A percentile compares a stretch with the other conserved stretches of the same genome.
Conservation (phyloP, 495 filamentous ascomycete genomes). For the Aspergillus bertholletiae region DNA sequence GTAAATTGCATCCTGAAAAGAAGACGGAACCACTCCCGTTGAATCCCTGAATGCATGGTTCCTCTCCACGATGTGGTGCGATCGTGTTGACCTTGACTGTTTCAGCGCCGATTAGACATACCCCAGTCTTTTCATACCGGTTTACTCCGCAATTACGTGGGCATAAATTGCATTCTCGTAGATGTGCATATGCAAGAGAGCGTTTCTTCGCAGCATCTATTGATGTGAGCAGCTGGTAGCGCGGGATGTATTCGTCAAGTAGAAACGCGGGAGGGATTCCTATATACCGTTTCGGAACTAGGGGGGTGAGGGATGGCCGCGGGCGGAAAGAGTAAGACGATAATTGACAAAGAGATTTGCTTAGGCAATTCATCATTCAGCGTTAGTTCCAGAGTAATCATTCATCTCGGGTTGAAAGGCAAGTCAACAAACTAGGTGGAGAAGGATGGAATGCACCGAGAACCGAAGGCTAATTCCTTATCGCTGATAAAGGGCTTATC, state of each 20-base stretch:
- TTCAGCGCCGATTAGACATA: conserved; percentile 67
- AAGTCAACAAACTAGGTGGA: no score
- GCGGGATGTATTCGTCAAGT: conserved; percentile 67
- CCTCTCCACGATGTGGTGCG: conserved; percentile 56
- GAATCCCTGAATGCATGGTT: conserved; percentile 74
- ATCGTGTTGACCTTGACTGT: conserved; percentile 73
- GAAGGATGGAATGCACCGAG: neutral
- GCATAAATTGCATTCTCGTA: conserved; percentile 73
- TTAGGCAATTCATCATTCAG: conserved; percentile 15
- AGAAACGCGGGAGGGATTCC: conserved; percentile 76
- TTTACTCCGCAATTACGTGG: conserved; percentile 71
- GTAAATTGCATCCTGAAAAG: conserved; percentile 70
- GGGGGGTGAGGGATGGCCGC: conserved; percentile 6
- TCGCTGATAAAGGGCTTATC: conserved; percentile 14
- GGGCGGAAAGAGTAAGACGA: neutral
- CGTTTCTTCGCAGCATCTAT: conserved; percentile 61
- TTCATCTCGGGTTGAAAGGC: no score
- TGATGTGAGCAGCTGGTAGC: conserved; percentile 59
- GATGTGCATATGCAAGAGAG: conserved; percentile 61
- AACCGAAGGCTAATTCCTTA: conserved; percentile 1
- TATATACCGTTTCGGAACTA: conserved; percentile 34
- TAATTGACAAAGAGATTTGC: conserved; percentile 3
- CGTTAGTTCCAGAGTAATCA: neutral
- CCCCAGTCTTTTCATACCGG: conserved; percentile 66
- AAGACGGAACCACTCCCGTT: conserved; percentile 73